Evolutionary conservation across 768 basidiomycete species (phyloP).

Genomic region (Thelephora ganbajun): DNA sequence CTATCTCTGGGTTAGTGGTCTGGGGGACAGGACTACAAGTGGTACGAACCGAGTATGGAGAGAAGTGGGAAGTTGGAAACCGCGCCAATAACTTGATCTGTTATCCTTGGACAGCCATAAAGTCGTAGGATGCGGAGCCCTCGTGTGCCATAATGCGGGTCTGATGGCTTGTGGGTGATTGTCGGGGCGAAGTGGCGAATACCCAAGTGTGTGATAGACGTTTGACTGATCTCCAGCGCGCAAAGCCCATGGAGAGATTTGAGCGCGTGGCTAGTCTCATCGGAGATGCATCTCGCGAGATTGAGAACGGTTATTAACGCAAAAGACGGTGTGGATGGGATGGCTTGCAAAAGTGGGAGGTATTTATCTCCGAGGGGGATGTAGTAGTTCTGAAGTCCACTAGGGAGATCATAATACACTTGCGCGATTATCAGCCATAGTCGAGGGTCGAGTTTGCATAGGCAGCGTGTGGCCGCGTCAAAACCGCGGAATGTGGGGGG

Average conservation of each 20-base stretch:
- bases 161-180: conserved; percentile 1
- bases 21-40: neutral
- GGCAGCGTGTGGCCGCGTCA: conserved; percentile 1
- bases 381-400: conserved; percentile 22
- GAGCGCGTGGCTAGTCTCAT: conserved; percentile 37
- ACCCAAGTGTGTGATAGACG: conserved; percentile 20
- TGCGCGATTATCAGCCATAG: conserved; percentile 54
- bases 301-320: conserved; percentile 53
- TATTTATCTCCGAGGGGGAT: conserved; percentile 42
- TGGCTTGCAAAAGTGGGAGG: conserved; percentile 40
- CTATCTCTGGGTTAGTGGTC: conserved; percentile 6
- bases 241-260: conserved; percentile 36
- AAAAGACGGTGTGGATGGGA: conserved; percentile 41
- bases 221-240: conserved; percentile 53
- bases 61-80: conserved; percentile 42
- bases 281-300: conserved; percentile 39
- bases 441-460: conserved; percentile 31
- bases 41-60: conserved; percentile 40
- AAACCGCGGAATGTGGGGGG: conserved; percentile 14
- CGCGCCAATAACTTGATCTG: conserved; percentile 25
- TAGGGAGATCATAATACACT: conserved; percentile 40
- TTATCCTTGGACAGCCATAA: conserved; percentile 36
- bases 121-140: conserved; percentile 44
- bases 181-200: too few relatives aligned
- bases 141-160: conserved; percentile 33